phyloP scores from a whole-genome alignment of 2,329 filamentous ascomycete species.

The Fusarium devonianum region DNA sequence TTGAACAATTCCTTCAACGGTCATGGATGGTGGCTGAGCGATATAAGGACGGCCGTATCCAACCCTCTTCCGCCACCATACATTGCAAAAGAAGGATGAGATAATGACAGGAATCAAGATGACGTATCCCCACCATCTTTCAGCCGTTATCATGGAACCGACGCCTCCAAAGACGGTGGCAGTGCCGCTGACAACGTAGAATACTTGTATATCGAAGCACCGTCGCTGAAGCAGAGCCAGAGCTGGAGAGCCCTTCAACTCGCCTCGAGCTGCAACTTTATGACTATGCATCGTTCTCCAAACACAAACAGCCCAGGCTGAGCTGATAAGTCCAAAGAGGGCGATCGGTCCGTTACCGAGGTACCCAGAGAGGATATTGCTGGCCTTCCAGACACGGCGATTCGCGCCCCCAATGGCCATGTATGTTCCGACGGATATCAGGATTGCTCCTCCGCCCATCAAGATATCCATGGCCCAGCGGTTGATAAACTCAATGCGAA shows the following conservation, averaged over 20 bases:
- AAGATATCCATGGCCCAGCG: constrained; percentile 59
- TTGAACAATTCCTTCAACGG: not conserved
- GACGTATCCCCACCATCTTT: constrained; percentile 61
- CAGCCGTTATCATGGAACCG: constrained; percentile 58
- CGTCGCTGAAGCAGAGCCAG: constrained; percentile 46
- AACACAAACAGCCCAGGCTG: constrained; percentile 55
- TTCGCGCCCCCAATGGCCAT: constrained; percentile 62
- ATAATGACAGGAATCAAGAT: constrained; percentile 59
- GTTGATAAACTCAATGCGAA: constrained; percentile 59
- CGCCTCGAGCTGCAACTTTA: constrained; percentile 34
- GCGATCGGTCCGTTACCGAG: constrained; percentile 61
- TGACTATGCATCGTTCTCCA: constrained; percentile 52
- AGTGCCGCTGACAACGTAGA: constrained; percentile 53
- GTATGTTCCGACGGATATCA: constrained; percentile 60
- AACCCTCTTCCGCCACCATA: constrained; percentile 56
- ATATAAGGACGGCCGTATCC: constrained; percentile 49
- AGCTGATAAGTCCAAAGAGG: constrained; percentile 57
- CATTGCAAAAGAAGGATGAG: constrained; percentile 54
- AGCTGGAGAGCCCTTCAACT: constrained; percentile 39
- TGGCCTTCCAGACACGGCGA: constrained; percentile 50
- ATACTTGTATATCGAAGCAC: constrained; percentile 50
- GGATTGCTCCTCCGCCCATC: constrained; percentile 57
- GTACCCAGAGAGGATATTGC: constrained; percentile 63
- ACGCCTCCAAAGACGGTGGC: constrained; percentile 57
- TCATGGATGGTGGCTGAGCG: not conserved